Base-by-base conservation (phyloP, 768 basidiomycete genomes). In the Tylopilus cervinicoccineus region DNA sequence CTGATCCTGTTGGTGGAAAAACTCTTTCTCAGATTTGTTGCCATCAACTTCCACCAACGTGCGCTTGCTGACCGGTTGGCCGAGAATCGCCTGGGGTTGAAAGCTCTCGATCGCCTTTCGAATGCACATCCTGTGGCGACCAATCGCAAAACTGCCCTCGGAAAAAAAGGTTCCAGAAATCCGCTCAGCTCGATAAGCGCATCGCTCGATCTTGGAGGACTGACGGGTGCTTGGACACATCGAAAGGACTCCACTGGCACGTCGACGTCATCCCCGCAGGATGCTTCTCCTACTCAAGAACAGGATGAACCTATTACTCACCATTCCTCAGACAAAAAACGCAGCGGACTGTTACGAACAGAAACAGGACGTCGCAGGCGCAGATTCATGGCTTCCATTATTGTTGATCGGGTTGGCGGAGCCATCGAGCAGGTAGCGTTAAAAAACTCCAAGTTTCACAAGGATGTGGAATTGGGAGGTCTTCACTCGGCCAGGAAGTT, bases 11-110 rank as follows among this genome's bases (percentile, higher is more conserved):
- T 80, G 12, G 72, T 63, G 24, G 79, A 81, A 60, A 81, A 79
- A 62, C 63, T 86, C 31, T 81, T 85, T 63, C 64, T 91, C 27
- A 85, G 82, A 57, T 81, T 83, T 51, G 80, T 89, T 38, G 87
- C 88, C 24, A 88, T 88, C 68, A 86, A 80, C 55, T 91, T 90
- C 62, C 87, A 90, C 62, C 76, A 80, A 53, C 84, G 78, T 47
- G 86, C 87, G 2, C 76, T 89, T 19, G 80, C 84, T 10, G 87
- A 89, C 46, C 81, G 87, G 31, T 67, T 89, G 14, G 70, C 72
- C 8, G 86, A 87, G 64, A 90, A 89, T 55, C 76, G 76, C 27
- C 67, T 84, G 31, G 88, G 82, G 9, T 70, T 90, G 26, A 80
- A 76, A 56, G 85, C 83, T 2, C 72, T 90, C 19, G 86, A 88